These are phyloP conservation scores for Arthroderma sp. DNA, from an alignment of 2,329 filamentous ascomycete species.

Conservation along the genomic window DNA sequence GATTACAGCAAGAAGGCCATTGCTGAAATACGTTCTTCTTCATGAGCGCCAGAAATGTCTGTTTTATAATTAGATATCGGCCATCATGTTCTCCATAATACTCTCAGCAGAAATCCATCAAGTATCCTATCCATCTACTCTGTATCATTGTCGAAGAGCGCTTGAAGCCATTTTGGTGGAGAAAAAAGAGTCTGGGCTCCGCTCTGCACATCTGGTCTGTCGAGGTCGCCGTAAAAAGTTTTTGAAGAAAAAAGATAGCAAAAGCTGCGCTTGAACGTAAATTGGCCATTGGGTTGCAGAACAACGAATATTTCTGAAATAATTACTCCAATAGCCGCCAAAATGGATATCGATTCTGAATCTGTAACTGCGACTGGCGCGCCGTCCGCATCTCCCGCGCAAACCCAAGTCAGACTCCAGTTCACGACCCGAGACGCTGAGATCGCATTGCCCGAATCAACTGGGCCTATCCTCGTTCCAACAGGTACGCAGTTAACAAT, in stretches of 20 bases:
- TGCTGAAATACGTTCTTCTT: conserved; percentile 38
- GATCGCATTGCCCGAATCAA: conserved; percentile 40
- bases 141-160: no score
- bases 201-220: conserved; percentile 23
- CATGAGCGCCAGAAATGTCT: conserved; percentile 1
- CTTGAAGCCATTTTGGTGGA: no score
- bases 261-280: not conserved
- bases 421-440: conserved; percentile 41
- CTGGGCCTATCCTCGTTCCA: conserved; percentile 44
- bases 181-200: no score
- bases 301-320: not conserved
- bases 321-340: not conserved
- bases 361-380: conserved; percentile 4
- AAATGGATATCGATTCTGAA: conserved; percentile 11
- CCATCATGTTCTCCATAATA: no score
- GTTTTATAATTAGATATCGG: no score
- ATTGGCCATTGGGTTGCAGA: not conserved
- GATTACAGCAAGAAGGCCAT: conserved; percentile 46
- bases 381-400: conserved; percentile 10
- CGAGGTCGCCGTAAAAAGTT: conserved; percentile 2
- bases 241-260: not conserved
- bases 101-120: no score
- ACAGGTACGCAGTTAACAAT: conserved; percentile 33
- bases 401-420: conserved; percentile 42
- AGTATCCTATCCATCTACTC: no score